Evolutionary conservation across 306 rosid genomes (phyloP).

Genomic region (Betula pendula): DNA sequence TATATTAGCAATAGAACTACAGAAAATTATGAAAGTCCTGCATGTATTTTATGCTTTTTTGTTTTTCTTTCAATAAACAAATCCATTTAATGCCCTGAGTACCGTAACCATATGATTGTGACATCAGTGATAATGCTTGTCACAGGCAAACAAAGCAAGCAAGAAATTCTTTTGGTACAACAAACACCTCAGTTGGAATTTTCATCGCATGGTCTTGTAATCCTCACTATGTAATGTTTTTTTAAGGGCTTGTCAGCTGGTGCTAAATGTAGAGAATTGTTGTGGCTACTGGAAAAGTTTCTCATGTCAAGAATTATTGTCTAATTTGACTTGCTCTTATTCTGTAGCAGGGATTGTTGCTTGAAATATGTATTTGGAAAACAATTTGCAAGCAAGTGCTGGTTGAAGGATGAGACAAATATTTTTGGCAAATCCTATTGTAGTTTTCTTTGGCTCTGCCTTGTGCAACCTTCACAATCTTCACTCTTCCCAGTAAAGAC

Average conservation of each 20-base stretch:
- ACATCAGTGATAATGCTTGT: background rate
- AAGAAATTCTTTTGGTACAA: constrained; percentile 5
- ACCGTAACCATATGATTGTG: background rate
- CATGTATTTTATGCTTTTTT: background rate
- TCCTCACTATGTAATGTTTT: background rate
- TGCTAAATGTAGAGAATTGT: background rate
- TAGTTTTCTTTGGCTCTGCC: background rate
- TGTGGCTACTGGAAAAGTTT: background rate
- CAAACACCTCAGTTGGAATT: background rate
- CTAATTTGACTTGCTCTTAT: background rate
- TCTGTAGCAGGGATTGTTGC: background rate
- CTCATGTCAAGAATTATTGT: background rate
- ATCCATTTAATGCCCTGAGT: background rate
- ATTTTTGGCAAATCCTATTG: background rate
- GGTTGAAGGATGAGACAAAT: background rate
- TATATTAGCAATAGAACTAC: background rate
- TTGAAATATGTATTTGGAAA: background rate
- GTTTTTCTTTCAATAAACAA: background rate
- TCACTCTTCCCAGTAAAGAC: background rate
- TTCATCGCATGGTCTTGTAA: background rate
- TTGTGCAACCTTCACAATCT: background rate
- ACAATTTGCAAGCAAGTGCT: background rate
- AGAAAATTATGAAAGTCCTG: background rate
- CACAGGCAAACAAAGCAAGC: background rate
- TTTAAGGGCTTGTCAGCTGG: background rate